phyloP scores from a whole-genome alignment of 306 rosid genomes.

The Cercis canadensis region DNA sequence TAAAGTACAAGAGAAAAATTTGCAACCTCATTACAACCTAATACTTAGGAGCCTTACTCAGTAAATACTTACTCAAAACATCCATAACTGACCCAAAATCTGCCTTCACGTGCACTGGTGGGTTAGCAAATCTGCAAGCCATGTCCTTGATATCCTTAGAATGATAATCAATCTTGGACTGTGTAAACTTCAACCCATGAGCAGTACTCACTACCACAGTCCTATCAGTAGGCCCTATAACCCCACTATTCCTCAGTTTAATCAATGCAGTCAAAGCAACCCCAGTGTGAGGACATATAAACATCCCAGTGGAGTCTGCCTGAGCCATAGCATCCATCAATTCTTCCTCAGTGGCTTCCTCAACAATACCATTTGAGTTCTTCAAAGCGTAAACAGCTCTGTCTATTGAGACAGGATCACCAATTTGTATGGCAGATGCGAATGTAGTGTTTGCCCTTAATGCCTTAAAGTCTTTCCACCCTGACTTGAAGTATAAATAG shows the following conservation, averaged over 20 bases:
- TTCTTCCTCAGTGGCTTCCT: constrained; percentile 93
- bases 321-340: constrained; percentile 88
- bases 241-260: constrained; percentile 72
- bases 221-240: constrained; percentile 66
- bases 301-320: constrained; percentile 90
- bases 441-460: constrained; percentile 66
- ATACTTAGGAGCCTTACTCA: constrained; percentile 68
- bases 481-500: constrained; percentile 68
- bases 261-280: constrained; percentile 83
- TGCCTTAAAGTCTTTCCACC: constrained; percentile 75
- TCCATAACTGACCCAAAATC: constrained; percentile 91
- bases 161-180: constrained; percentile 83
- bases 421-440: constrained; percentile 87
- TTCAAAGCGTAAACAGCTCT: constrained; percentile 77
- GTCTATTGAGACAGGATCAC: constrained; percentile 88
- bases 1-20: constrained; percentile 33
- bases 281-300: constrained; percentile 91
- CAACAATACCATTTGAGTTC: constrained; percentile 80
- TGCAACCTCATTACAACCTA: constrained; percentile 37
- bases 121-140: constrained; percentile 79
- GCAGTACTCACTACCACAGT: constrained; percentile 94
- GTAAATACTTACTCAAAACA: constrained; percentile 78
- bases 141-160: constrained; percentile 74
- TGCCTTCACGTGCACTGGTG: constrained; percentile 75
- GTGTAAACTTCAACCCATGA: constrained; percentile 88